Evolutionary conservation across 306 rosid genomes (phyloP).

Genomic region (Gillenia trifoliata): DNA sequence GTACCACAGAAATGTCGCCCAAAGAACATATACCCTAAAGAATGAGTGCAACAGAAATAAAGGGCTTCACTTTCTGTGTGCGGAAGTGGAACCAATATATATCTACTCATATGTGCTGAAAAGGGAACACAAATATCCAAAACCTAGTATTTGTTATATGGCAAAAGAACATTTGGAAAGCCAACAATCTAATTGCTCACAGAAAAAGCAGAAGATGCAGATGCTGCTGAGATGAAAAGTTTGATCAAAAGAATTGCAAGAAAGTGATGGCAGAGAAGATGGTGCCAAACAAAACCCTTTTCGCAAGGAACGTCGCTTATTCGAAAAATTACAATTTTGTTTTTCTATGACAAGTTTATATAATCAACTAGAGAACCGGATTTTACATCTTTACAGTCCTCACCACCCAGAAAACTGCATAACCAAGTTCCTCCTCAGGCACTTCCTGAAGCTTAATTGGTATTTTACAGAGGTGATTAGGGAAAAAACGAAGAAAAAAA

Average conservation of each 20-base stretch:
- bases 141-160: slow-evolving; percentile 11
- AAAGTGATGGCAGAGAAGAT: slow-evolving; percentile 24
- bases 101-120: neutral
- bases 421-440: slow-evolving; percentile 38
- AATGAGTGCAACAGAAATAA: slow-evolving; percentile 23
- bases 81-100: neutral
- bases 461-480: slow-evolving; percentile 45
- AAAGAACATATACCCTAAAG: slow-evolving; percentile 8
- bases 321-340: slow-evolving; percentile 50
- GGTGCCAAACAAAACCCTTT: slow-evolving; percentile 26
- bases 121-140: slow-evolving; percentile 7
- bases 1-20: neutral
- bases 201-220: slow-evolving; percentile 34
- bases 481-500: slow-evolving; percentile 21
- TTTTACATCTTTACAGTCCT: slow-evolving; percentile 79
- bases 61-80: slow-evolving; percentile 3
- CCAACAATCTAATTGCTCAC: slow-evolving; percentile 9
- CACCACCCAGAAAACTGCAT: slow-evolving; percentile 46
- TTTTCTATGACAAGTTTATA: slow-evolving; percentile 32
- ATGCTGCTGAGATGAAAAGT: slow-evolving; percentile 27
- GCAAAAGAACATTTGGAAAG: slow-evolving; percentile 18
- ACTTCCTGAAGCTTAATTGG: slow-evolving; percentile 35
- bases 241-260: slow-evolving; percentile 20
- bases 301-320: slow-evolving; percentile 43
- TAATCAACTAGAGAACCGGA: slow-evolving; percentile 61